Conservation (phyloP, 2,329 filamentous ascomycete genomes). For the Fusarium brevicatenulatum region DNA sequence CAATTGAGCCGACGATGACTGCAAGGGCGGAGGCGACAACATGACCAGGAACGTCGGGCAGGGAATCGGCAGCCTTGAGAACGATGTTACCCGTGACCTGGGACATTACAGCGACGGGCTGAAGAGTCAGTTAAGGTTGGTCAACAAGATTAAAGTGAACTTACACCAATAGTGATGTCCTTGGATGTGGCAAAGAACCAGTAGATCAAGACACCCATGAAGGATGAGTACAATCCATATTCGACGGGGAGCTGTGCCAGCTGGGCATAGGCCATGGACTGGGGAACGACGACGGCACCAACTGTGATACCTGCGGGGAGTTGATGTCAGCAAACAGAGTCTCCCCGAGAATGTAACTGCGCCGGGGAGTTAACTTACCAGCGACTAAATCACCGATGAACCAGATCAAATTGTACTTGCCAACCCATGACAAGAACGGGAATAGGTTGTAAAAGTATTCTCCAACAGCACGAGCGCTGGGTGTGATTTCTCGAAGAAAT, state of each 20-base stretch:
- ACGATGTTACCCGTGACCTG: slow-evolving; percentile 63
- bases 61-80: slow-evolving; percentile 49
- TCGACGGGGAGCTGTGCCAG: slow-evolving; percentile 60
- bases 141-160: slow-evolving; percentile 45
- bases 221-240: slow-evolving; percentile 75
- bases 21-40: slow-evolving; percentile 60
- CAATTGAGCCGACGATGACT: slow-evolving; percentile 59
- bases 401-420: slow-evolving; percentile 61
- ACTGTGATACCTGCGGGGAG: slow-evolving; percentile 54
- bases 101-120: slow-evolving; percentile 66
- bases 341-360: background rate
- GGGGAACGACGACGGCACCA: slow-evolving; percentile 64
- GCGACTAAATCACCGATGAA: slow-evolving; percentile 59
- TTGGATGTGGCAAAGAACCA: slow-evolving; percentile 99
- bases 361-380: slow-evolving; percentile 46
- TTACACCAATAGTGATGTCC: slow-evolving; percentile 83
- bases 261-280: slow-evolving; percentile 64
- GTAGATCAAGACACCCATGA: slow-evolving; percentile 94
- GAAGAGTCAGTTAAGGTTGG: slow-evolving; percentile 27
- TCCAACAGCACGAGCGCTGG: slow-evolving; percentile 45
- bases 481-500: slow-evolving; percentile 53
- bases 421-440: slow-evolving; percentile 61
- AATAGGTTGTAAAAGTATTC: slow-evolving; percentile 56
- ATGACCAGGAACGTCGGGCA: slow-evolving; percentile 54
- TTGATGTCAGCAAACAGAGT: slow-evolving; percentile 32